Conservation (phyloP, 2,329 filamentous ascomycete species). For the Penicillium concentricum region DNA sequence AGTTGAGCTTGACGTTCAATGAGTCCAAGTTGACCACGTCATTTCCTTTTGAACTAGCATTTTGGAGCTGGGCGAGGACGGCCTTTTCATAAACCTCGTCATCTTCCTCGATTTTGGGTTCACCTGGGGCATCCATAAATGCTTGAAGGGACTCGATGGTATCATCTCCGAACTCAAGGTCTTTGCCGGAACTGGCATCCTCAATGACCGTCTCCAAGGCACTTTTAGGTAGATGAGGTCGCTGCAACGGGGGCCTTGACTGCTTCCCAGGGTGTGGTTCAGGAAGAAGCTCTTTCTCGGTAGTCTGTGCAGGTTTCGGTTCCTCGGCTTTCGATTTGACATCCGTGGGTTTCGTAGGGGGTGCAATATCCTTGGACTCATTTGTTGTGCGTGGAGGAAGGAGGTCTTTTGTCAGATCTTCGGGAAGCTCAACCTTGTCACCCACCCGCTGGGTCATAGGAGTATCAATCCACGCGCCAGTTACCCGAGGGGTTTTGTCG, state of each 20-base stretch:
- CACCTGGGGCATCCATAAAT: constrained; percentile 36
- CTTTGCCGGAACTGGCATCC: constrained; percentile 39
- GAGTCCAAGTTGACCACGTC: constrained; percentile 37
- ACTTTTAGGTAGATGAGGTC: constrained; percentile 43
- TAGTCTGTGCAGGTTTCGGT: not conserved
- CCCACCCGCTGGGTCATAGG: constrained; percentile 41
- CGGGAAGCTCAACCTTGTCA: constrained; percentile 17
- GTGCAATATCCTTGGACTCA: constrained; percentile 2
- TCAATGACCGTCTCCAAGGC: constrained; percentile 44
- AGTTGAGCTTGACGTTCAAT: constrained; percentile 41
- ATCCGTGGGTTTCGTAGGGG: constrained; percentile 9
- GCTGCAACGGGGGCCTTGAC: constrained; percentile 28
- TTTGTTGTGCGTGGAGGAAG: constrained; percentile 17
- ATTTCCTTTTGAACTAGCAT: constrained; percentile 15
- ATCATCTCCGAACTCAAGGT: constrained; percentile 44
- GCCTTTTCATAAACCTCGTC: constrained; percentile 35
- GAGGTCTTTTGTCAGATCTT: constrained; percentile 28
- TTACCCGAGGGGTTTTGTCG: constrained; percentile 46
- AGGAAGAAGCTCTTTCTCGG: not conserved
- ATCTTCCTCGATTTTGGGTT: constrained; percentile 30
- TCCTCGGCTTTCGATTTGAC: not conserved
- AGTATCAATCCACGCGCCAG: constrained; percentile 49
- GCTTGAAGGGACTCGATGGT: constrained; percentile 48
- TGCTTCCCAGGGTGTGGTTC: constrained; percentile 12
- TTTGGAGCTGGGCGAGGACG: constrained; percentile 25